Evolutionary conservation across 2,329 filamentous ascomycete genomes (phyloP), one percentile per base, ranked within the genome.

Genomic region (Aspergillus costaricaensis): DNA sequence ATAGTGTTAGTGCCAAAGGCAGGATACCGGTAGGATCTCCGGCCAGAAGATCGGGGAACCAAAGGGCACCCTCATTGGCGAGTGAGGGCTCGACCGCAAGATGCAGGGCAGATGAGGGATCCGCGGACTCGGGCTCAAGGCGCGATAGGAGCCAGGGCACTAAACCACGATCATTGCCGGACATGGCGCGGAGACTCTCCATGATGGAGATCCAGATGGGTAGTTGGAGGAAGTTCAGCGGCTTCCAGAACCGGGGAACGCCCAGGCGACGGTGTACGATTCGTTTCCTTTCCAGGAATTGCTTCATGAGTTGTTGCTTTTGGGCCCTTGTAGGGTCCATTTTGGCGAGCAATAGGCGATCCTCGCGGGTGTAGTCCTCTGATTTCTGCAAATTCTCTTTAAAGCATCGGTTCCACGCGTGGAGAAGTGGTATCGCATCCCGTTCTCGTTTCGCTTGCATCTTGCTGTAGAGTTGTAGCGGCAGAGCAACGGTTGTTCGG

Each of bases 41-140:
- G 0, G 78, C 67, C 5, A 84, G 74, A 14, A 89, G 79, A 68
- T 88, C 79, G 1, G 81, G 79, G 58, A 87, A 87, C 86, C 86
- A 89, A 2, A 86, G 75, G 3, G 82, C 79, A n/a, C 86, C 86
- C 73, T 87, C 86, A 7, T 70, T 79, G 5, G 81, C 78, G 15
- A 88, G 73, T 4, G 80, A 78, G 3, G 81, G 79, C 64, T 86
- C 82, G 32, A 81, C 48, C 3, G 68, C 61, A 9, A 69, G 48
- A 58, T 66, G 67, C 23, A 76, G 60, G 39, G 71, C 55, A 12
- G 62, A 57, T 48, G 65, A 50, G 15, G 56, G 52, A 8, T 58
- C 58, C 17, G 60, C 54, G n/a, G 62, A 53, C 21, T 60, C 57
- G 30, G 61, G 55, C n/a, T 68, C 65, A 15, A 70, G 19, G 41